These are phyloP conservation scores for Sporothrix globosa DNA, from an alignment of 2,329 filamentous ascomycete genomes.

Conservation along the genomic window DNA sequence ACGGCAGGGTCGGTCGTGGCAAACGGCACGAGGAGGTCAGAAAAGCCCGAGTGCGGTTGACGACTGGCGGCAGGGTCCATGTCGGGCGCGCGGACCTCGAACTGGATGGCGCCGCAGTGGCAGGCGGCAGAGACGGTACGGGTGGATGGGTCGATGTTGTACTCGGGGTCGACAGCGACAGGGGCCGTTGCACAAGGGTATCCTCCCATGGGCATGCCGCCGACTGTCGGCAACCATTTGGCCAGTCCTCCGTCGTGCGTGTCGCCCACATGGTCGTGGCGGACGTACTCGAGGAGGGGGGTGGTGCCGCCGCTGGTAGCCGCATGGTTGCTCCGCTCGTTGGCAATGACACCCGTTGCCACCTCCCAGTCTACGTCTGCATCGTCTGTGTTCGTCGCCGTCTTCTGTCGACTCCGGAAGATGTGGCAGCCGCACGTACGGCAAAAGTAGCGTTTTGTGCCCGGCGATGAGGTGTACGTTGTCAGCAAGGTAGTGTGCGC, in stretches of 20 bases:
- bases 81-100: conserved; percentile 61
- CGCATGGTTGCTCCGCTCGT: neutral
- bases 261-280: conserved; percentile 40
- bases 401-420: conserved; percentile 39
- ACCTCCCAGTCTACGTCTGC: conserved; percentile 41
- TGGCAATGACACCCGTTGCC: conserved; percentile 45
- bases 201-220: conserved; percentile 12
- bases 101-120: conserved; percentile 59
- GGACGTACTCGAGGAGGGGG: conserved; percentile 27
- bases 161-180: neutral
- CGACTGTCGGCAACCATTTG: conserved; percentile 40
- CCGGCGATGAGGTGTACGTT: conserved; percentile 30
- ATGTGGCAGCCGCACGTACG: conserved; percentile 49
- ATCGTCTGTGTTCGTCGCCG: neutral
- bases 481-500: conserved; percentile 33
- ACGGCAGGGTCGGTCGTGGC: conserved; percentile 36
- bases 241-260: conserved; percentile 47
- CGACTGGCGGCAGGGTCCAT: conserved; percentile 44
- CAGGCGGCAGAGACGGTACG: conserved; percentile 40
- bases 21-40: conserved; percentile 58
- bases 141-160: neutral
- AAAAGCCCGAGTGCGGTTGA: conserved; percentile 51
- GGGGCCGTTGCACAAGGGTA: neutral
- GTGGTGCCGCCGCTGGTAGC: neutral
- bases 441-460: conserved; percentile 46